These are phyloP conservation scores for Raddia distichophylla DNA, from an alignment of 176 grass and related monocot species.

Conservation along the genomic window DNA sequence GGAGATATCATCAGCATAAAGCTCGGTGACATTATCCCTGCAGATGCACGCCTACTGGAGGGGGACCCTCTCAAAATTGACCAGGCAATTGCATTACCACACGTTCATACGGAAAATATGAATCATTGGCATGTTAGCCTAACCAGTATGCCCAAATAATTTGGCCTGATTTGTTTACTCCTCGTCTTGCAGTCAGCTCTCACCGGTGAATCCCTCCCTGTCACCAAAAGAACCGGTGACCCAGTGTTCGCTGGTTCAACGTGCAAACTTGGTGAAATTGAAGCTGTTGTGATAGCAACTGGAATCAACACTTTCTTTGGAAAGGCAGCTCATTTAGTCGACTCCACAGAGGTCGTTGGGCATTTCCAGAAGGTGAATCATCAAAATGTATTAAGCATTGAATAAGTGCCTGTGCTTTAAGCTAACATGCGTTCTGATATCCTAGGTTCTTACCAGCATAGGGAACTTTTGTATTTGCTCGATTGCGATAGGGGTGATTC, in stretches of 20 bases:
- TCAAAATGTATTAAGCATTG: conserved; percentile 1
- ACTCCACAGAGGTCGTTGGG: conserved; percentile 71
- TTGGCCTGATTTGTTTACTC: not conserved
- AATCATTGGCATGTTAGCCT: not conserved
- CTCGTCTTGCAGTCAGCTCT: conserved; percentile 64
- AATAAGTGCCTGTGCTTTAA: not conserved
- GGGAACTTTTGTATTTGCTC: conserved; percentile 97
- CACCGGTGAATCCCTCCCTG: conserved; percentile 81
- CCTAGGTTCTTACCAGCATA: conserved; percentile 83
- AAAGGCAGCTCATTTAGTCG: conserved; percentile 79
- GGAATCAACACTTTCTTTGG: conserved; percentile 71
- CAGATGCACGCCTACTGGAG: conserved; percentile 71
- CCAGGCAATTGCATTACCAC: conserved; percentile 42
- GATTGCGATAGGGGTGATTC: conserved; percentile 61
- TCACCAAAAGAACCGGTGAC: conserved; percentile 64
- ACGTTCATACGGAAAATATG: too few relatives aligned
- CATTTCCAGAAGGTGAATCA: conserved; percentile 78
- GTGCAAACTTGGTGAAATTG: conserved; percentile 84
- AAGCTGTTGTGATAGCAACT: conserved; percentile 74
- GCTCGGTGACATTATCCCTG: conserved; percentile 83
- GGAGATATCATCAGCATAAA: conserved; percentile 82
- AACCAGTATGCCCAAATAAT: conserved; percentile 13
- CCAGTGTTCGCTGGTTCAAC: conserved; percentile 71
- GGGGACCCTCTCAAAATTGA: conserved; percentile 91
- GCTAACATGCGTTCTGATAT: conserved; percentile 10